Evolutionary conservation across 805 yeast genomes (phyloP).

Genomic region (Cephaloascus albidus): DNA sequence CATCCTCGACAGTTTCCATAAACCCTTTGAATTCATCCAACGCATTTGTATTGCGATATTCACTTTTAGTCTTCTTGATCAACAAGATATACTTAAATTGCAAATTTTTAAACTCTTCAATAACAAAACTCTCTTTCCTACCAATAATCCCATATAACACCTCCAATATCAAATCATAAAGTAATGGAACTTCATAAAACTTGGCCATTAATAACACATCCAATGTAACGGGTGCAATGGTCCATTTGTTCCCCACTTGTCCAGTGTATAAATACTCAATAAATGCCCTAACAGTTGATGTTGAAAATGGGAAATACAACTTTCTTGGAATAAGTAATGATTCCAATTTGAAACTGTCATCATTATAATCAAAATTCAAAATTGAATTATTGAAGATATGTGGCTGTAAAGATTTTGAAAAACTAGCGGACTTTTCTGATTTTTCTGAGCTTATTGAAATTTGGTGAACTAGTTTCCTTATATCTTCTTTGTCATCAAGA

Average conservation of each 20-base stretch:
- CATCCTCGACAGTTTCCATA: conserved; percentile 56
- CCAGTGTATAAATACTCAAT: conserved; percentile 73
- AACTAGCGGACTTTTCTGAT: conserved; percentile 21
- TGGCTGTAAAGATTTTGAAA: conserved; percentile 20
- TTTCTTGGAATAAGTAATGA: conserved; percentile 60
- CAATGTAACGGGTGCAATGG: conserved; percentile 57
- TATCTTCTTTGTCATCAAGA: neutral
- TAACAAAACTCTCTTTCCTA: conserved; percentile 47
- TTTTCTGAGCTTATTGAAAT: conserved; percentile 20
- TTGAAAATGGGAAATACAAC: conserved; percentile 59
- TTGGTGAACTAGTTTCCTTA: no score
- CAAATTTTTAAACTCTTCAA: conserved; percentile 27
- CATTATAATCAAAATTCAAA: neutral
- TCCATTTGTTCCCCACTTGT: conserved; percentile 69
- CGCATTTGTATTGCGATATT: neutral
- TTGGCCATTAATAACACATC: conserved; percentile 57
- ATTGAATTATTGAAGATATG: neutral
- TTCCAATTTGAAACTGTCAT: conserved; percentile 24
- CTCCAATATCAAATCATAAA: conserved; percentile 63
- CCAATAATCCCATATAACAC: conserved; percentile 63
- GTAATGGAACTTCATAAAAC: conserved; percentile 57
- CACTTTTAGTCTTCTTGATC: conserved; percentile 7
- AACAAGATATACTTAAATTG: conserved; percentile 17
- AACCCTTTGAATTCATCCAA: conserved; percentile 45
- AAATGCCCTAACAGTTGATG: conserved; percentile 52